A percentile compares a stretch with the other conserved stretches of the same genome.
phyloP scores from a whole-genome alignment of 345 rosid genomes.

The Populus deltoides region DNA sequence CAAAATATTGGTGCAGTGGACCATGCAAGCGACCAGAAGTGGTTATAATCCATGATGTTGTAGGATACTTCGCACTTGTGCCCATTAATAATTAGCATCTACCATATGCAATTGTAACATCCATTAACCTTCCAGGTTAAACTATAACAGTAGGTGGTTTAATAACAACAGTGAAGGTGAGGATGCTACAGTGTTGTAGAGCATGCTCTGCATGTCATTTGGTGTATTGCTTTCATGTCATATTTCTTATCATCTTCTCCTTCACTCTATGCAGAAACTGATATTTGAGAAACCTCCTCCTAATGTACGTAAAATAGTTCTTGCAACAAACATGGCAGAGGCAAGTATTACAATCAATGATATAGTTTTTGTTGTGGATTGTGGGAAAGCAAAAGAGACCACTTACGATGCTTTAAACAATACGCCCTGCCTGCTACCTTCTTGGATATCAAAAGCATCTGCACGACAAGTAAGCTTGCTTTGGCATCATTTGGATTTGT shows the following conservation, averaged over 20 bases:
- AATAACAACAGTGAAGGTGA: background rate
- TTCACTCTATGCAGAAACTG: conserved; percentile 57
- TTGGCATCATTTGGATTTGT: conserved; percentile 3
- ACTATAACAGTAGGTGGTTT: background rate
- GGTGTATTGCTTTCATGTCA: background rate
- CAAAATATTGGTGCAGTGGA: background rate
- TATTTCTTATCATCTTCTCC: conserved; percentile 9
- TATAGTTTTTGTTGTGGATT: conserved; percentile 89
- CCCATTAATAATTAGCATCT: background rate
- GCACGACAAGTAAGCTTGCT: conserved; percentile 68
- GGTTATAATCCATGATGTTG: background rate
- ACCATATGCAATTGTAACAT: background rate
- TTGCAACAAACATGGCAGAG: conserved; percentile 99
- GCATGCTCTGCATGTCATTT: background rate
- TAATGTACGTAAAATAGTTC: conserved; percentile 77
- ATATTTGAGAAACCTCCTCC: conserved; percentile 83
- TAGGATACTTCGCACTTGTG: background rate
- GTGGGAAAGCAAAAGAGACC: conserved; percentile 99
- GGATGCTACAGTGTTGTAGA: background rate
- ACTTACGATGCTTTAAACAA: conserved; percentile 98
- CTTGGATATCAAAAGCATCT: conserved; percentile 98
- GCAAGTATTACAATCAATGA: conserved; percentile 97
- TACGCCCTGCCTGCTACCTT: conserved; percentile 96
- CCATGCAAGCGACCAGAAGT: background rate
- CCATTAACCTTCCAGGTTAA: background rate